A percentile compares a stretch with the other conserved stretches of the same genome.
Conservation (phyloP, 768 basidiomycete genomes). For the Macrolepiota dolichaula region DNA sequence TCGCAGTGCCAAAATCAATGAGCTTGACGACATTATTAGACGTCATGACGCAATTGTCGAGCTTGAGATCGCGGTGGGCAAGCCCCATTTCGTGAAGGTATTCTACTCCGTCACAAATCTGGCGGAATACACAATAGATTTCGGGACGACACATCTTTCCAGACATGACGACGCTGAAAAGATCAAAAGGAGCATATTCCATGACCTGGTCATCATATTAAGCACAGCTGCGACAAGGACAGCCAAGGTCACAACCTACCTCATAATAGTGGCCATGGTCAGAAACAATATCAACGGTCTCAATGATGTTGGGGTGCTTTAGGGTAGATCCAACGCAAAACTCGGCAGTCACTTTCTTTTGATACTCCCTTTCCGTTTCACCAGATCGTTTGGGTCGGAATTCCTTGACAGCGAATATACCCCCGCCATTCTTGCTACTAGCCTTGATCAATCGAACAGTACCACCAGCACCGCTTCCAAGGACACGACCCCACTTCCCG, state of each 20-base stretch:
- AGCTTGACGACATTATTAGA: slow-evolving; percentile 91
- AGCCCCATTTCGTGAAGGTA: slow-evolving; percentile 97
- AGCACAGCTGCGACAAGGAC: slow-evolving; percentile 13
- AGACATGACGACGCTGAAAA: slow-evolving; percentile 99
- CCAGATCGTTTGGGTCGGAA: slow-evolving; percentile 87
- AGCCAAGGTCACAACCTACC: slow-evolving; percentile 45
- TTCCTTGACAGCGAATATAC: slow-evolving; percentile 95
- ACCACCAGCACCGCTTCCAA: slow-evolving; percentile 97
- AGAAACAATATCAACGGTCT: slow-evolving; percentile 96
- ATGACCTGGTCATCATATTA: slow-evolving; percentile 65
- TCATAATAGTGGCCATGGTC: slow-evolving; percentile 99
- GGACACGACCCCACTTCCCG: slow-evolving; percentile 95
- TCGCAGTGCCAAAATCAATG: slow-evolving; percentile 99
- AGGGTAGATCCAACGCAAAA: slow-evolving; percentile 96
- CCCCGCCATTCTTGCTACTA: slow-evolving; percentile 73
- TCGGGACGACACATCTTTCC: slow-evolving; percentile 98
- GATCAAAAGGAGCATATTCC: slow-evolving; percentile 98
- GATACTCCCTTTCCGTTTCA: slow-evolving; percentile 95
- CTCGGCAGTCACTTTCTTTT: slow-evolving; percentile 99
- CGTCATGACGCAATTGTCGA: slow-evolving; percentile 99
- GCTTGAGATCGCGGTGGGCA: slow-evolving; percentile 97
- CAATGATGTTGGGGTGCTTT: slow-evolving; percentile 94
- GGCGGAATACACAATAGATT: slow-evolving; percentile 98
- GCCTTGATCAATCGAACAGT: slow-evolving; percentile 96
- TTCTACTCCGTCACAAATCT: slow-evolving; percentile 97